Conservation (phyloP, 495 filamentous ascomycete species). For the Penicillium chermesinum region DNA sequence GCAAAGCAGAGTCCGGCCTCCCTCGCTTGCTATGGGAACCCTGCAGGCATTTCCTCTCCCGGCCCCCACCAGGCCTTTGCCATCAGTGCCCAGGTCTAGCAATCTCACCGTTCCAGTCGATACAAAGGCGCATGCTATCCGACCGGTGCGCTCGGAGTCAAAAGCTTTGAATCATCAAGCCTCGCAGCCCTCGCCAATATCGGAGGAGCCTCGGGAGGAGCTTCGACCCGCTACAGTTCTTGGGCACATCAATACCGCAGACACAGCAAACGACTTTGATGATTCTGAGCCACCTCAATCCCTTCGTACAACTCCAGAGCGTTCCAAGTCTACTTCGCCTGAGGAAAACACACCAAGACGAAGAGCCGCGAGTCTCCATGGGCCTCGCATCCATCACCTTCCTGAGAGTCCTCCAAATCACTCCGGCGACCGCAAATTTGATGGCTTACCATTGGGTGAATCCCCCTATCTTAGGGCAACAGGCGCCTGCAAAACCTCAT, state of each 20-base stretch:
- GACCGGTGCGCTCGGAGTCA: background rate
- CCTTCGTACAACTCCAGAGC: constrained; percentile 4
- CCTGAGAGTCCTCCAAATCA: constrained; percentile 8
- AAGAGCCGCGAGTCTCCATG: constrained; percentile 15
- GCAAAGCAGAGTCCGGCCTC: constrained; percentile 17
- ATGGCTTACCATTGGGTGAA: constrained; percentile 15
- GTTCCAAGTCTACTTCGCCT: constrained; percentile 13
- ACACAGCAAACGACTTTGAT: constrained; percentile 10
- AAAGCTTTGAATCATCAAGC: constrained; percentile 5
- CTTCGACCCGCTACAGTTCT: constrained; percentile 9
- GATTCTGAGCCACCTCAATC: constrained; percentile 3
- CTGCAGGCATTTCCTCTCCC: constrained; percentile 39
- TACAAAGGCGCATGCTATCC: constrained; percentile 4
- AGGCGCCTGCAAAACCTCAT: background rate
- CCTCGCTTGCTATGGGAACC: constrained; percentile 26
- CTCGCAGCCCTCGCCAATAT: constrained; percentile 13
- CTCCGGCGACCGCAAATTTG: background rate
- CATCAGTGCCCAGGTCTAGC: constrained; percentile 25
- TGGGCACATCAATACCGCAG: constrained; percentile 8
- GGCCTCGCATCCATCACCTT: constrained; percentile 14
- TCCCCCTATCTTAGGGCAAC: constrained; percentile 22
- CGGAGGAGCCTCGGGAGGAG: constrained; percentile 14
- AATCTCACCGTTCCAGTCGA: constrained; percentile 4
- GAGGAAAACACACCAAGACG: constrained; percentile 9
- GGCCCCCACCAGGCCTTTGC: constrained; percentile 33